A percentile compares a stretch with the other conserved stretches of the same genome.
These are phyloP conservation scores for Alternaria incomplexa DNA, from an alignment of 2,329 filamentous ascomycete genomes.

Conservation along the genomic window DNA sequence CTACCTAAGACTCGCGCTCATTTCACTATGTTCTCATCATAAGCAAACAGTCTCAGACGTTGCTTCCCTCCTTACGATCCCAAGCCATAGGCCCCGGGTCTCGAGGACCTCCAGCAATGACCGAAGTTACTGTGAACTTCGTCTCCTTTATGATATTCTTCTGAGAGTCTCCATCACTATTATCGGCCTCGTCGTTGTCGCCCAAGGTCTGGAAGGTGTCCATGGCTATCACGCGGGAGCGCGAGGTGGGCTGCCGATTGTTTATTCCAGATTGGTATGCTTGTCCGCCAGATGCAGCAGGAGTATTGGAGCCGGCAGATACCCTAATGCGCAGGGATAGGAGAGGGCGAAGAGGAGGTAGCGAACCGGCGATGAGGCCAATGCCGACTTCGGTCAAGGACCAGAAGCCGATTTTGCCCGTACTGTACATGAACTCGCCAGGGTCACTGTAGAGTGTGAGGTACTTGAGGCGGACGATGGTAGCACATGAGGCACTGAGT, in stretches of 20 bases:
- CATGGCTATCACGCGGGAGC: slow-evolving; percentile 15
- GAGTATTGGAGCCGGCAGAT: slow-evolving; percentile 24
- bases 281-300: slow-evolving; percentile 20
- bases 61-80: neutral
- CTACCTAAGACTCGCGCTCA: neutral
- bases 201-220: slow-evolving; percentile 24
- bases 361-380: slow-evolving; percentile 55
- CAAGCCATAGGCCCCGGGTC: neutral
- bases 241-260: slow-evolving; percentile 3
- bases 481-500: slow-evolving; percentile 45
- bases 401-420: slow-evolving; percentile 54
- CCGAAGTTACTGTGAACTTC: slow-evolving; percentile 19
- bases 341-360: slow-evolving; percentile 54
- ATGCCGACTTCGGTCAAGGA: slow-evolving; percentile 55
- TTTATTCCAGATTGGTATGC: slow-evolving; percentile 14
- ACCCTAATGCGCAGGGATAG: slow-evolving; percentile 32
- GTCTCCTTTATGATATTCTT: slow-evolving; percentile 52
- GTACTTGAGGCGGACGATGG: slow-evolving; percentile 52
- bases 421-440: slow-evolving; percentile 50
- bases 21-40: neutral
- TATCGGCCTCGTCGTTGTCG: slow-evolving; percentile 16
- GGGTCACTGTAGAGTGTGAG: slow-evolving; percentile 51
- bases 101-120: neutral
- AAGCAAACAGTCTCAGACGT: neutral
- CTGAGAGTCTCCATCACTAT: slow-evolving; percentile 41